Base-by-base conservation (phyloP, 768 basidiomycete genomes). In the Cystobasidium onofrii region DNA sequence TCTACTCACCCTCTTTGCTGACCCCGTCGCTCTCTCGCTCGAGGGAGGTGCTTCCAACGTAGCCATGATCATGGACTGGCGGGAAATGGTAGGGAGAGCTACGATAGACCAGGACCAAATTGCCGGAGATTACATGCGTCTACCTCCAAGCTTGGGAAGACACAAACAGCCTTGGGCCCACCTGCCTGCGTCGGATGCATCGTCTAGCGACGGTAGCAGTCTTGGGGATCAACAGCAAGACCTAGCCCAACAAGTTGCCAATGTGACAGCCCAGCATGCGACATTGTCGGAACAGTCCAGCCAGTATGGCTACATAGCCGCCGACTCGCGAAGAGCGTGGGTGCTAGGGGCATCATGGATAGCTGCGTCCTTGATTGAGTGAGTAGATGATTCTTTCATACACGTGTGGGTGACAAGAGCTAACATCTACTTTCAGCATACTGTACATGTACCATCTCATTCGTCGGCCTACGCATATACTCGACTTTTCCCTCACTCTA, bases 41-140 rank as follows among this genome's bases (percentile, higher is more conserved):
- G 78, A 81, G 74, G 82, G 82, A 29, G 82, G 82, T 17, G 73
- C 80, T 9, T 74, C 80, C 13, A 81, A 79, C 54, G 80, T 82
- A 55, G 89, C 89, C 1, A 91, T 92, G 89, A 84, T 98, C 43
- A 92, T 99, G 88, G 94, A 98, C 82, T 99, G 96, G 96, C 85
- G 92, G 57, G 90, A 97, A 81, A 89, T 99, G 87, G 90, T 93
- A 0, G 90, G 92, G 2, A 82, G 86, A 64, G 87, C 90, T 1
- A 93, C 92, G 0, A 87, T 89, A 25, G 93, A 61, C 89, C 57
- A 60, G 33, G 57, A 60, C 23, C 88, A 3, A 84, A 84, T 72
- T 86, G 85, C 33, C 73, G 76, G 61, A 50, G 50, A 34, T 74
- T 73, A 29, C 52, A 73, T 9, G 76, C 73, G 62, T 69, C 54